Conservation (phyloP, 495 filamentous ascomycete genomes). For the Aspergillus diversus region DNA sequence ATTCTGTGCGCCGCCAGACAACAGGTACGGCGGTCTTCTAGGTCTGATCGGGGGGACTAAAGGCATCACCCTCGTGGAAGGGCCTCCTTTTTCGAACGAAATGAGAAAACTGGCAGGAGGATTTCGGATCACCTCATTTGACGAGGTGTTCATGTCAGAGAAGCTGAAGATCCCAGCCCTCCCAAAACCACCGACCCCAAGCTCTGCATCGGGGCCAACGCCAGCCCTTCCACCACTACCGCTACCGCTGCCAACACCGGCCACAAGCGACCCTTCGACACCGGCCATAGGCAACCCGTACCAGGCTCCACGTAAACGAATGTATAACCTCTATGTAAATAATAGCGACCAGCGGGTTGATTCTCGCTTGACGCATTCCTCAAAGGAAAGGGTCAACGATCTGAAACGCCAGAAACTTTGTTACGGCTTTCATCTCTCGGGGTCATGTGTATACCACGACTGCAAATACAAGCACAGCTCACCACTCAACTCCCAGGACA, state of each 20-base stretch:
- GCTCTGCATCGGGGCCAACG: constrained; percentile 27
- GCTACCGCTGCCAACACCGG: not conserved
- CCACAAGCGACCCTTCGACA: too few species aligned
- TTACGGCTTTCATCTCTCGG: constrained; percentile 32
- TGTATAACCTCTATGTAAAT: constrained; percentile 22
- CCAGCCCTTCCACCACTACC: not conserved
- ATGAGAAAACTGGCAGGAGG: constrained; percentile 23
- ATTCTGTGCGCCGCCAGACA: constrained; percentile 36
- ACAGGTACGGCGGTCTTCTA: constrained; percentile 35
- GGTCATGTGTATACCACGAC: constrained; percentile 18
- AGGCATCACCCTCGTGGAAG: constrained; percentile 33
- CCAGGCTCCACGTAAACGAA: not conserved
- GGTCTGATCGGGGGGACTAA: constrained; percentile 24
- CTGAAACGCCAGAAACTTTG: constrained; percentile 32
- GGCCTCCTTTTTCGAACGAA: constrained; percentile 33
- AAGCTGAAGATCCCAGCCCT: constrained; percentile 23
- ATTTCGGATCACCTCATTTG: constrained; percentile 29
- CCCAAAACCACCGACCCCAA: constrained; percentile 22
- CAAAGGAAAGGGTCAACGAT: constrained; percentile 21
- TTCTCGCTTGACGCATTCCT: constrained; percentile 18
- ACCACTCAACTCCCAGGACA: constrained; percentile 23
- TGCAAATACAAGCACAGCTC: constrained; percentile 29
- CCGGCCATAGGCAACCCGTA: not conserved
- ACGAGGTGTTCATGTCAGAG: constrained; percentile 28
- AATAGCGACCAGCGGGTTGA: constrained; percentile 31